phyloP scores from a whole-genome alignment of 2,329 filamentous ascomycete genomes.

The Ophiostoma tasmaniense region DNA sequence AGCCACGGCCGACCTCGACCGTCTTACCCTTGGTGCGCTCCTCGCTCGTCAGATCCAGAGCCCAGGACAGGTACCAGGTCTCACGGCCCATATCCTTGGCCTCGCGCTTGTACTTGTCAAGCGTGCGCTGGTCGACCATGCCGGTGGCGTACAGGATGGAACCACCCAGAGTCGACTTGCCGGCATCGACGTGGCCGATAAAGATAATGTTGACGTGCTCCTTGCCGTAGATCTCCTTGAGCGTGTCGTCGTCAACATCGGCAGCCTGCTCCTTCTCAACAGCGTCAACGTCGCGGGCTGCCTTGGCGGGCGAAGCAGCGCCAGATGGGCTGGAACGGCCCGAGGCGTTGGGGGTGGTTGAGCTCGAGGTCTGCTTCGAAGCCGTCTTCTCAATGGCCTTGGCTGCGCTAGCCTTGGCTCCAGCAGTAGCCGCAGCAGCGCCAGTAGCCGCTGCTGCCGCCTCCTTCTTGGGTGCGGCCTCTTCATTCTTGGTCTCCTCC shows the following conservation, averaged over 20 bases:
- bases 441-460: conserved; percentile 11
- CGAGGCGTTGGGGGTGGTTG: conserved; percentile 72
- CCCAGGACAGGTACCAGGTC: conserved; percentile 99
- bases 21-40: conserved; percentile 96
- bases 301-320: conserved; percentile 38
- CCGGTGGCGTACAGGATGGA: conserved; percentile 88
- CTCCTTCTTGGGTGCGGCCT: conserved; percentile 12
- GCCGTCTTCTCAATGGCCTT: conserved; percentile 92
- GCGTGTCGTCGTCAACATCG: conserved; percentile 60
- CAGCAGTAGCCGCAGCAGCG: conserved; percentile 44
- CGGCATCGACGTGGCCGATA: conserved; percentile 91
- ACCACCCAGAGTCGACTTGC: conserved; percentile 92
- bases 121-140: conserved; percentile 98
- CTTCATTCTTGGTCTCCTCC: conserved; percentile 11
- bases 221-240: conserved; percentile 95
- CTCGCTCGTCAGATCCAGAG: conserved; percentile 92
- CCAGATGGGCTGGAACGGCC: conserved; percentile 74
- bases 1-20: conserved; percentile 90
- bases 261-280: conserved; percentile 75
- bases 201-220: conserved; percentile 92
- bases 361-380: conserved; percentile 54
- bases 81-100: conserved; percentile 94
- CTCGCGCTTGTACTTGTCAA: conserved; percentile 97
- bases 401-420: conserved; percentile 72
- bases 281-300: conserved; percentile 63